Base-by-base conservation (phyloP, 2,329 filamentous ascomycete genomes). In the Alternaria solani region DNA sequence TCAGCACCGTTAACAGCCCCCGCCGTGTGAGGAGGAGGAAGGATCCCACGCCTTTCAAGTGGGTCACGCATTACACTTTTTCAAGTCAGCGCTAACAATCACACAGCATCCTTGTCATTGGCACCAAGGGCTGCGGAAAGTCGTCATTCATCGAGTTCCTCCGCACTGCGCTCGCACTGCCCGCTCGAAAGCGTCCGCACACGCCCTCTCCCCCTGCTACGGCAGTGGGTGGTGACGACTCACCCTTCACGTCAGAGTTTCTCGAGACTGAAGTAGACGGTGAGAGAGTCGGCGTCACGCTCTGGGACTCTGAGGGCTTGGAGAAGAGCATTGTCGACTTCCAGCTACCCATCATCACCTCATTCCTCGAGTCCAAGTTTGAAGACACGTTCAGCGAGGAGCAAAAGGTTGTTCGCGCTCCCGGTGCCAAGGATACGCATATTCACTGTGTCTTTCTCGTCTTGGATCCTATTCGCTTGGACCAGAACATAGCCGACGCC, bases 11-110 rank as follows among this genome's bases (percentile, higher is more conserved):
- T 82, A 97, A 97, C 83, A 97, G 91, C 79, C 94, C 95, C 65
- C 89, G 95, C 68, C 89, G 94, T 76, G 90, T 98, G 68, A 89
- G 95, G 72, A 91, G 94, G 83, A 90, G 95, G 82, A 98, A 97
- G 84, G 95, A 99, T 75, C 95, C 95, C 8, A 97, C 94, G 11
- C 93, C 95, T 1, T 97, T 98, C 87, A 99, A 99, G 94, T 98
- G 84, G 87, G 93, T 87, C 47, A 9, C 39, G 34, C 34, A 32
- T 14, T 11, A n/a, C 12, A 9, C 11, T 7, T 38, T 5, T 30
- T n/a, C 11, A 3, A 9, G 30, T 26, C 6, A 28, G 14, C 34
- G 44, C 70, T 75, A 53, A 77, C 62, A 26, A 14, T 7, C 8
- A 32, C 43, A 32, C 64, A 98, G 94, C 79, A 89, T 99, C 69